Evolutionary conservation across 768 basidiomycete genomes (phyloP).

Genomic region (Pleurotus tuoliensis): DNA sequence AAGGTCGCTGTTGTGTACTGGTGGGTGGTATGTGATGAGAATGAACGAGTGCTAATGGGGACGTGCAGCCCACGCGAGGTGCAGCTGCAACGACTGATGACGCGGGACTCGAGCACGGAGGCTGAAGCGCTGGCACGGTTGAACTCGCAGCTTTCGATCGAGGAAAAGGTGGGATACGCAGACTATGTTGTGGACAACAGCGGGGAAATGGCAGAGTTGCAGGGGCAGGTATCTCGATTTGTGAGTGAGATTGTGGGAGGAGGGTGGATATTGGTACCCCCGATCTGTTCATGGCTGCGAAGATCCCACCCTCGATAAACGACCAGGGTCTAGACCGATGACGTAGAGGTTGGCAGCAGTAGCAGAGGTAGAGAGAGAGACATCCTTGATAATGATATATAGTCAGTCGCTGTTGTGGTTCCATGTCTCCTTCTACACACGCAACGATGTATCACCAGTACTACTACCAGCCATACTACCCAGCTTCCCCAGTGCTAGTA

Average conservation of each 20-base stretch:
- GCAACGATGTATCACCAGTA: neutral
- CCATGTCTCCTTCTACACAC: too few species aligned
- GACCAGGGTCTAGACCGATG: neutral
- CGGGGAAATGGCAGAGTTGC: constrained; percentile 65
- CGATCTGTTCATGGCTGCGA: constrained; percentile 1
- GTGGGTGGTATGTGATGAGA: constrained; percentile 38
- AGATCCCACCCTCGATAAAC: constrained; percentile 2
- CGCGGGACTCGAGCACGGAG: constrained; percentile 62
- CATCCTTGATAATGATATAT: too few species aligned
- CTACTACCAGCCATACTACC: neutral
- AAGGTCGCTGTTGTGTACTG: constrained; percentile 89
- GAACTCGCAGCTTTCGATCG: constrained; percentile 75
- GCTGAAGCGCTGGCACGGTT: constrained; percentile 74
- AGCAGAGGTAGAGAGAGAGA: too few species aligned
- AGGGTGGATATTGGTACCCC: constrained; percentile 32
- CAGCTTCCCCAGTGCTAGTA: neutral
- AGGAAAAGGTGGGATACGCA: constrained; percentile 78
- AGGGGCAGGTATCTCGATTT: constrained; percentile 47
- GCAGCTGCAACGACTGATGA: constrained; percentile 80
- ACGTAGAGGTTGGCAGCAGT: neutral
- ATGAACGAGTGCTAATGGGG: neutral
- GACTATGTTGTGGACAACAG: constrained; percentile 89
- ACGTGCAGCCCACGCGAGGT: constrained; percentile 71
- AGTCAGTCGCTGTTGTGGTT: too few species aligned
- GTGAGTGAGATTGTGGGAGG: constrained; percentile 36